A percentile compares a stretch with the other conserved stretches of the same genome.
Evolutionary conservation across 495 filamentous ascomycete genomes (phyloP).

Genomic region (Staphylotrichum tortipilum): DNA sequence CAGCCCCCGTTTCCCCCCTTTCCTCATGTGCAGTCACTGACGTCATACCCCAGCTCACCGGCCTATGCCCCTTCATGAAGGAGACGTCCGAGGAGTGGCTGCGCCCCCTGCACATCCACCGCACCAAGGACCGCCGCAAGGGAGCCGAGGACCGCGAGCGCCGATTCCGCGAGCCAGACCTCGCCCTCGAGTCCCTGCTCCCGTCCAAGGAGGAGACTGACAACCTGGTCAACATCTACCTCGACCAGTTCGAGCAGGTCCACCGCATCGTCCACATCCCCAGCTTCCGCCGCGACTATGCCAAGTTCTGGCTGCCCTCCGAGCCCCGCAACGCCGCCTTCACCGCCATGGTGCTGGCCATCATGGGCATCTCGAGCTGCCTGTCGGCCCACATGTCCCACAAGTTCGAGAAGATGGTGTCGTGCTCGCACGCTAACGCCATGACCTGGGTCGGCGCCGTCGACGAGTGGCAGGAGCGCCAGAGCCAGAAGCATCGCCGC

Average conservation of each 20-base stretch:
- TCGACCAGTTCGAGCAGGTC: constrained; percentile 39
- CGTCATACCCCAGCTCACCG: constrained; percentile 28
- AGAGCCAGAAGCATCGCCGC: constrained; percentile 36
- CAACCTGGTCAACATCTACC: constrained; percentile 30
- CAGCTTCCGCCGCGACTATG: constrained; percentile 35
- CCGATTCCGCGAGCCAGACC: constrained; percentile 23
- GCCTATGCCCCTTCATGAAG: constrained; percentile 39
- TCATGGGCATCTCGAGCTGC: constrained; percentile 34
- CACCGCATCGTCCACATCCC: constrained; percentile 41
- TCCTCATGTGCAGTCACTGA: too few relatives aligned
- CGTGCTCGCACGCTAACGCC: constrained; percentile 23
- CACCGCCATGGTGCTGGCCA: constrained; percentile 36
- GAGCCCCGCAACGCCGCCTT: constrained; percentile 35
- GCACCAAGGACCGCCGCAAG: constrained; percentile 29
- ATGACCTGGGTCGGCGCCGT: constrained; percentile 32
- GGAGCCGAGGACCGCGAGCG: constrained; percentile 28
- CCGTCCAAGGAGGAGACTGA: constrained; percentile 32
- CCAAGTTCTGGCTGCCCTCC: constrained; percentile 35
- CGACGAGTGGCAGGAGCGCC: constrained; percentile 30
- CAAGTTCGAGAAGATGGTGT: constrained; percentile 32
- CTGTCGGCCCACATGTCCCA: constrained; percentile 23
- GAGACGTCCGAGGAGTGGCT: constrained; percentile 39
- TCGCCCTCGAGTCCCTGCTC: constrained; percentile 31
- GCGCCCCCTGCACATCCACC: constrained; percentile 27
- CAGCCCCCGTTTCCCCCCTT: too few relatives aligned